Percentiles rank a stretch among this genome's conserved stretches.
Conservation (phyloP, 2,329 filamentous ascomycete species). For the Colletotrichum liaoningense region DNA sequence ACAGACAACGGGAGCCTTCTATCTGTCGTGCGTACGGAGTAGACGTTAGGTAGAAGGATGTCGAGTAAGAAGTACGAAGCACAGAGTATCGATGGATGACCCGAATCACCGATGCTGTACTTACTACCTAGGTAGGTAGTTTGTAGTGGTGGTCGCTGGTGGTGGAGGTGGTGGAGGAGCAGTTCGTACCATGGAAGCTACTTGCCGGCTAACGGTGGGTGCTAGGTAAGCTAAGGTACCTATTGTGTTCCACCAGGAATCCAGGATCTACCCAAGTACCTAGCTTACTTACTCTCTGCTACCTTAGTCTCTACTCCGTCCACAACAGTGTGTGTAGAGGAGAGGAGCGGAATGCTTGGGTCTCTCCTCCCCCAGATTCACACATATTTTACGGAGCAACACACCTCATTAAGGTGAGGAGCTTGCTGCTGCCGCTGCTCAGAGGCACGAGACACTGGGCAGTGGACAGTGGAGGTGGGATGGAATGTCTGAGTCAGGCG, state of each 20-base stretch:
- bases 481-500: conserved; percentile 28
- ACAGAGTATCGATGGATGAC: not conserved
- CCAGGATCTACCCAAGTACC: too few relatives aligned
- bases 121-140: not conserved
- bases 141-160: not conserved
- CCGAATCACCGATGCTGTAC: not conserved
- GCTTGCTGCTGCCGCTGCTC: not conserved
- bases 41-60: too few relatives aligned
- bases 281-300: too few relatives aligned
- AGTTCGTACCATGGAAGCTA: not conserved
- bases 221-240: not conserved
- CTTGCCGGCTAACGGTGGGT: not conserved
- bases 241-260: not conserved
- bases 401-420: not conserved
- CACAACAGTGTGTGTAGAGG: not conserved
- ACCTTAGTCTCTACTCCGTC: too few relatives aligned
- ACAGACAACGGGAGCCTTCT: not conserved
- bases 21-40: not conserved
- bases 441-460: not conserved
- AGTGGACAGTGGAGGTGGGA: not conserved
- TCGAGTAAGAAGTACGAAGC: too few relatives aligned
- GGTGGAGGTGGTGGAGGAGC: not conserved
- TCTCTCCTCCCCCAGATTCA: conserved; percentile 24
- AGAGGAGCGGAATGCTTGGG: not conserved
- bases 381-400: not conserved